Percentiles rank a stretch among this genome's conserved stretches.
Conservation (phyloP, 2,329 filamentous ascomycete species). For the Colletotrichum orbiculare region DNA sequence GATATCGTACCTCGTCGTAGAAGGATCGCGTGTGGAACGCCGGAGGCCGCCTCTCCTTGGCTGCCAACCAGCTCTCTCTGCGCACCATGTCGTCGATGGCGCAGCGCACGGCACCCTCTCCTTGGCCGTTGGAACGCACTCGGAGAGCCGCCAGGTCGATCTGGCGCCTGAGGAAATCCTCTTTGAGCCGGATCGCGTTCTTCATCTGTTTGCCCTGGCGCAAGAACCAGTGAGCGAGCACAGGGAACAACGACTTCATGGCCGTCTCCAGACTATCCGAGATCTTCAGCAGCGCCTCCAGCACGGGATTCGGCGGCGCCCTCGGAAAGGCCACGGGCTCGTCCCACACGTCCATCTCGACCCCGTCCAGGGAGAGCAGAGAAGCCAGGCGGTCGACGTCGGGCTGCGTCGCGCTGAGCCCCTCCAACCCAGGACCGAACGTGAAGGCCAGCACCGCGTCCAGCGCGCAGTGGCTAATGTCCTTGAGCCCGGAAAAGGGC, state of each 20-base stretch:
- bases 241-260: slow-evolving; percentile 29
- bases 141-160: slow-evolving; percentile 12
- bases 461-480: slow-evolving; percentile 45
- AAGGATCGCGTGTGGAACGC: slow-evolving; percentile 40
- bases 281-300: slow-evolving; percentile 20
- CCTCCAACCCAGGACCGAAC: slow-evolving; percentile 40
- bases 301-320: slow-evolving; percentile 6
- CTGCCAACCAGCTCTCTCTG: slow-evolving; percentile 9
- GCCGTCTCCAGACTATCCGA: slow-evolving; percentile 24
- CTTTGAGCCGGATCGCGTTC: slow-evolving; percentile 14
- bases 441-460: slow-evolving; percentile 46
- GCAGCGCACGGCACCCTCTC: slow-evolving; percentile 6
- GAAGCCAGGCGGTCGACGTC: slow-evolving; percentile 16
- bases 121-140: not conserved
- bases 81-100: slow-evolving; percentile 31
- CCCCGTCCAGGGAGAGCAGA: not conserved
- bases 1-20: slow-evolving; percentile 45
- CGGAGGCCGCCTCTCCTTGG: slow-evolving; percentile 5
- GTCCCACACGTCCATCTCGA: not conserved
- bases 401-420: slow-evolving; percentile 26
- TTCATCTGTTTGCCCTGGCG: slow-evolving; percentile 12
- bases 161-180: slow-evolving; percentile 13
- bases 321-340: slow-evolving; percentile 4
- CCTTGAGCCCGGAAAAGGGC: slow-evolving; percentile 44
- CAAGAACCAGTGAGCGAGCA: slow-evolving; percentile 25